phyloP scores from a whole-genome alignment of 2,329 filamentous ascomycete species.

The Ophiostoma tasmaniense region DNA sequence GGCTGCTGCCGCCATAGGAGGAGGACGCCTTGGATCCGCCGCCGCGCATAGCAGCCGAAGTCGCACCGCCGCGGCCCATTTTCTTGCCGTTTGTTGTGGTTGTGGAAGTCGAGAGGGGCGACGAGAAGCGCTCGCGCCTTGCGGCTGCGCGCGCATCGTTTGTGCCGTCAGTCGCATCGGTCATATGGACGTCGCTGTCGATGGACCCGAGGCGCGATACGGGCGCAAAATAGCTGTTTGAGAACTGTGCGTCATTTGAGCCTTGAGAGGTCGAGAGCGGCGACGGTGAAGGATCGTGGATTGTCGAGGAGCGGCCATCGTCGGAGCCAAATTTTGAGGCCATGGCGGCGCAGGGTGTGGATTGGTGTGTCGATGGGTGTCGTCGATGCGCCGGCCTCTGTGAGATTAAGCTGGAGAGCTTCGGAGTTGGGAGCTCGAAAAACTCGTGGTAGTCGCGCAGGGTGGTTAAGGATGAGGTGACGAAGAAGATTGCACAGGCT shows the following conservation, averaged over 20 bases:
- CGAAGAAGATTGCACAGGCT: neutral
- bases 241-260: slow-evolving; percentile 3
- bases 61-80: neutral
- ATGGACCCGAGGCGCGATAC: neutral
- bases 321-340: neutral
- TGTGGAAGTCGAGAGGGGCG: slow-evolving; percentile 10
- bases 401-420: neutral
- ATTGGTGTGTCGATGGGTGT: neutral
- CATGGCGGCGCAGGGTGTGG: neutral
- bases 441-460: neutral
- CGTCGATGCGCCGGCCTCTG: neutral
- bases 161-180: slow-evolving; percentile 16
- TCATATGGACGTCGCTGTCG: slow-evolving; percentile 19
- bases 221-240: slow-evolving; percentile 10
- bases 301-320: slow-evolving; percentile 6
- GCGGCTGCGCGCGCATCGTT: neutral
- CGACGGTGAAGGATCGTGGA: slow-evolving; percentile 12
- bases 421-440: too few species aligned
- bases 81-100: slow-evolving; percentile 4
- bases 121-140: slow-evolving; percentile 9
- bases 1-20: neutral
- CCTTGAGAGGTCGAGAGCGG: slow-evolving; percentile 11
- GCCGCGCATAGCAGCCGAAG: neutral
- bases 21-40: slow-evolving; percentile 1
- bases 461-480: neutral